Conservation (phyloP, 495 filamentous ascomycete genomes). For the Amphirosellinia nigrospora region DNA sequence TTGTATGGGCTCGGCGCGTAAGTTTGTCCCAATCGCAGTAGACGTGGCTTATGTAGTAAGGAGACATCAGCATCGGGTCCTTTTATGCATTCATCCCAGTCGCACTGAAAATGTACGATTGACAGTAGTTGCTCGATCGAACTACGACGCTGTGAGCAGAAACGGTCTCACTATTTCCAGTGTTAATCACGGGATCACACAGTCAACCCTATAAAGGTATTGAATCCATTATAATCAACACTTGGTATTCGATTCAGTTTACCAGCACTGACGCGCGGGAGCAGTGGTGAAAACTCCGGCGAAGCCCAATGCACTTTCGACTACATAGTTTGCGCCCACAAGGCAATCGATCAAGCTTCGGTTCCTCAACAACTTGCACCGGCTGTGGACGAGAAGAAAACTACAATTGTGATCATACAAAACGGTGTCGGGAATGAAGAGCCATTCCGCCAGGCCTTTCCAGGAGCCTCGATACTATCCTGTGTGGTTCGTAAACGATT, state of each 20-base stretch:
- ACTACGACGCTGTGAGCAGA: constrained; percentile 53
- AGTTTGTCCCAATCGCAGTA: neutral
- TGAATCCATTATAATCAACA: neutral
- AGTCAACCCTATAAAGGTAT: constrained; percentile 50
- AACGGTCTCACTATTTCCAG: constrained; percentile 56
- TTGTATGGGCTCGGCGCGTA: constrained; percentile 22
- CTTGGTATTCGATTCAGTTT: neutral
- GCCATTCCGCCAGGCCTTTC: constrained; percentile 39
- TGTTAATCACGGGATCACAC: constrained; percentile 54
- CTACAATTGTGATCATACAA: constrained; percentile 45
- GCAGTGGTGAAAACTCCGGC: constrained; percentile 51
- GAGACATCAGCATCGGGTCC: constrained; percentile 19
- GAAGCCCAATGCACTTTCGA: constrained; percentile 45
- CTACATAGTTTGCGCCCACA: constrained; percentile 58
- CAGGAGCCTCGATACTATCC: constrained; percentile 39
- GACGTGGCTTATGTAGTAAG: neutral
- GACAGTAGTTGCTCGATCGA: constrained; percentile 60
- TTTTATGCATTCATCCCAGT: constrained; percentile 44
- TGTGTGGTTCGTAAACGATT: constrained; percentile 37
- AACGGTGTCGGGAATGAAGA: constrained; percentile 50
- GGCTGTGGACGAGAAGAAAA: constrained; percentile 40
- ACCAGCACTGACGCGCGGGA: neutral
- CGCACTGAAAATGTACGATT: constrained; percentile 49
- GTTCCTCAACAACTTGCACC: constrained; percentile 47
- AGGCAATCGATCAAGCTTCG: constrained; percentile 54